A percentile compares a stretch with the other conserved stretches of the same genome.
Evolutionary conservation across 2,329 filamentous ascomycete species (phyloP).

Genomic region (Daldinia eschscholtzii): DNA sequence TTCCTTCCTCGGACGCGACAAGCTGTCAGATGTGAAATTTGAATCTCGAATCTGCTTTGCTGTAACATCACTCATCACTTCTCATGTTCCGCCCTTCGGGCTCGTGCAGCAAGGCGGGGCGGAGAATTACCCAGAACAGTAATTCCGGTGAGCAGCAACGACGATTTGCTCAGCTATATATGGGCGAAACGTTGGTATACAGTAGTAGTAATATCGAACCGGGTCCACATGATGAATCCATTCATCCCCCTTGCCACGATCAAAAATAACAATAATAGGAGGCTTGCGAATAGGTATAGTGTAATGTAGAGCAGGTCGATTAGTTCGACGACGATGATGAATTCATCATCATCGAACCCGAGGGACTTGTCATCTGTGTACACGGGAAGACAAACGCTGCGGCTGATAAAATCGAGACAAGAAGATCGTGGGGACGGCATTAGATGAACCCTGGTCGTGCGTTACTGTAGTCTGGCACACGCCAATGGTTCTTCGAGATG

Average conservation of each 20-base stretch:
- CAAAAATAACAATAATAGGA: background rate
- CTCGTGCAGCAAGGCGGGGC: slow-evolving; percentile 31
- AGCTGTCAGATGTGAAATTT: slow-evolving; percentile 31
- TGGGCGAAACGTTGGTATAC: background rate
- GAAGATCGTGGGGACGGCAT: slow-evolving; percentile 32
- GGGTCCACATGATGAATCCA: slow-evolving; percentile 9
- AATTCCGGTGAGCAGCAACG: slow-evolving; percentile 14
- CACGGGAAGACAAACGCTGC: slow-evolving; percentile 23
- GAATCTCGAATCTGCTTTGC: slow-evolving; percentile 35
- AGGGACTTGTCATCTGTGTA: slow-evolving; percentile 9
- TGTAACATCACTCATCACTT: slow-evolving; percentile 34
- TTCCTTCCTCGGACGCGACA: slow-evolving; percentile 27
- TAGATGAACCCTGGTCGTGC: slow-evolving; percentile 34
- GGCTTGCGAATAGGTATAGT: background rate
- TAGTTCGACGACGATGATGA: background rate
- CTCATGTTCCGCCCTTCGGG: slow-evolving; percentile 34
- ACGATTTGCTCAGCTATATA: slow-evolving; percentile 1
- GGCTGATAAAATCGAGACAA: slow-evolving; percentile 35
- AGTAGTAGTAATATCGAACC: slow-evolving; percentile 10
- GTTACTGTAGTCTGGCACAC: slow-evolving; percentile 35
- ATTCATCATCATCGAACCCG: slow-evolving; percentile 15
- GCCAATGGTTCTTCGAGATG: slow-evolving; percentile 32
- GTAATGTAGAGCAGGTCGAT: background rate
- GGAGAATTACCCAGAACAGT: slow-evolving; percentile 29
- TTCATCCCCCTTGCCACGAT: slow-evolving; percentile 8